Conservation (phyloP, 139 green algal genomes). For the Chlorella sp. region DNA sequence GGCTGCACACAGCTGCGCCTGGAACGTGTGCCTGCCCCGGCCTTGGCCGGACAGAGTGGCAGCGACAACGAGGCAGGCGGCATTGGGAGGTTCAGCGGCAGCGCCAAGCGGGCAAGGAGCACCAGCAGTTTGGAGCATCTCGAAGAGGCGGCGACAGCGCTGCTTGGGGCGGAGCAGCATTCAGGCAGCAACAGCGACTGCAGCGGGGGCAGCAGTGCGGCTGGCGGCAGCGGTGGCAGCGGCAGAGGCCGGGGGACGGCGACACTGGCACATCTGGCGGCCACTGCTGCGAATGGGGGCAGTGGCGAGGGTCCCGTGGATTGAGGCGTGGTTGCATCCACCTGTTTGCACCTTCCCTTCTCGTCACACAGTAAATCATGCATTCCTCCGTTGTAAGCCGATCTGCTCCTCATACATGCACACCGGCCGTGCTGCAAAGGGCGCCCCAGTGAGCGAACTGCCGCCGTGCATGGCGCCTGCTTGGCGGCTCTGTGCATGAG, state of each 20-base stretch:
- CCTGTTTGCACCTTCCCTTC: too few species aligned
- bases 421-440: too few species aligned
- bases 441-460: too few species aligned
- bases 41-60: background rate
- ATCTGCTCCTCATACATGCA: too few species aligned
- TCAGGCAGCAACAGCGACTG: background rate
- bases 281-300: background rate
- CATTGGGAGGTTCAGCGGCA: background rate
- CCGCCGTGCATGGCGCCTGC: too few species aligned
- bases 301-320: too few species aligned
- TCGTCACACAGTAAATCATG: too few species aligned
- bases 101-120: background rate
- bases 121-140: background rate
- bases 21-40: background rate
- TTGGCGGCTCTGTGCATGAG: too few species aligned
- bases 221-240: background rate
- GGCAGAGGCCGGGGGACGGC: background rate
- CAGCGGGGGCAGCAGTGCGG: background rate
- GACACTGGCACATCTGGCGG: background rate
- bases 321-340: too few species aligned
- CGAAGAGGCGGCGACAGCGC: background rate
- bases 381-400: too few species aligned
- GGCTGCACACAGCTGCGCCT: background rate
- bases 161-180: background rate
- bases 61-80: background rate